Conservation (phyloP, 2,329 filamentous ascomycete species). For the Raffaelea arxii region DNA sequence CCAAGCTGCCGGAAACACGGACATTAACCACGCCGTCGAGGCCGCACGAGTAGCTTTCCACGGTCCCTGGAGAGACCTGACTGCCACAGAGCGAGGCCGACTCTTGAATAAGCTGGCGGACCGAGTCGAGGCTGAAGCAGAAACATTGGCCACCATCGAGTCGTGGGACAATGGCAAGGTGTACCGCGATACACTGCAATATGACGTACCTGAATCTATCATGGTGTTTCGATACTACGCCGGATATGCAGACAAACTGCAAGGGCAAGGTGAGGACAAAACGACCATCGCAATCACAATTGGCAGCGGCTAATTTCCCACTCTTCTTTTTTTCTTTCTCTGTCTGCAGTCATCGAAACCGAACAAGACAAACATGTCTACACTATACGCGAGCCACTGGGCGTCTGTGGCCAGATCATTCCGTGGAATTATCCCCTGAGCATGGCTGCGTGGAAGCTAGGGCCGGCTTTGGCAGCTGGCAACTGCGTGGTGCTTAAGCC, state of each 20-base stretch:
- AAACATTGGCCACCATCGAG: conserved; percentile 38
- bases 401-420: conserved; percentile 67
- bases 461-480: conserved; percentile 54
- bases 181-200: conserved; percentile 4
- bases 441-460: conserved; percentile 71
- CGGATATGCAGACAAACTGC: conserved; percentile 62
- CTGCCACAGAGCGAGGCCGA: too few species aligned
- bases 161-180: conserved; percentile 81
- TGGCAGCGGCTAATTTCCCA: too few species aligned
- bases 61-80: too few species aligned
- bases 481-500: conserved; percentile 56
- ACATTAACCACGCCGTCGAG: too few species aligned
- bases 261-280: too few species aligned
- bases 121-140: conserved; percentile 26
- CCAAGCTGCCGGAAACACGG: too few species aligned
- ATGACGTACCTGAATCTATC: conserved; percentile 11
- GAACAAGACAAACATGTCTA: conserved; percentile 63
- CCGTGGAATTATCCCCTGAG: conserved; percentile 73
- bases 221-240: conserved; percentile 60
- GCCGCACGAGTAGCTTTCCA: too few species aligned
- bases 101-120: conserved; percentile 33
- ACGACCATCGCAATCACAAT: too few species aligned
- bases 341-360: conserved; percentile 56
- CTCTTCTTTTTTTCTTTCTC: too few species aligned
- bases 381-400: conserved; percentile 64